phyloP scores from a whole-genome alignment of 805 yeast genomes.

The Teunomyces barrocoloradensis region DNA sequence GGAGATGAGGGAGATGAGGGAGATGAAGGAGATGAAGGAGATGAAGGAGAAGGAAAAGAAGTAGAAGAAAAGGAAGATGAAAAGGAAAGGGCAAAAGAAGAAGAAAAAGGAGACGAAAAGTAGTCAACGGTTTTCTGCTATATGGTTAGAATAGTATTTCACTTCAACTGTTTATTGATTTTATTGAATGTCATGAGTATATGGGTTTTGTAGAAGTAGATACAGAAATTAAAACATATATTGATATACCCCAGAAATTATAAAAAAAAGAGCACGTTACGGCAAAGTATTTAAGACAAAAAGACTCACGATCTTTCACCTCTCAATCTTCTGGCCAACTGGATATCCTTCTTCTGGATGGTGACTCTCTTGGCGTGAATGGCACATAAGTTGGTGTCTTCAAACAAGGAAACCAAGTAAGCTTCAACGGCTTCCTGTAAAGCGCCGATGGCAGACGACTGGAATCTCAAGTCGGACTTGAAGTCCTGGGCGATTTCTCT shows the following conservation, averaged over 20 bases:
- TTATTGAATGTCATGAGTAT: background rate
- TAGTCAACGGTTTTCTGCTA: background rate
- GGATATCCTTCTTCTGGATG: constrained; percentile 48
- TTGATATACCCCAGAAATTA: constrained; percentile 2
- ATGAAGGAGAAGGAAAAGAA: constrained; percentile 2
- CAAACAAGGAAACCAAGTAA: constrained; percentile 45
- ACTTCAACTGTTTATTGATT: background rate
- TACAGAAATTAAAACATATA: constrained; percentile 1
- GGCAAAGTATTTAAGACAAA: background rate
- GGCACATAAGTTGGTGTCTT: constrained; percentile 49
- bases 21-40: background rate
- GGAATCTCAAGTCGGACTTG: constrained; percentile 47
- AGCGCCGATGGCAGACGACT: constrained; percentile 47
- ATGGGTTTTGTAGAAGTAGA: background rate
- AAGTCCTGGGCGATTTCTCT: constrained; percentile 49
- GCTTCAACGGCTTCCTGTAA: constrained; percentile 49
- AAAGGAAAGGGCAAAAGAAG: background rate
- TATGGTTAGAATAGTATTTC: background rate
- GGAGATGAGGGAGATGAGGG: background rate
- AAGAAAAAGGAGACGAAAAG: background rate
- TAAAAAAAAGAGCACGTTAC: constrained; percentile 7
- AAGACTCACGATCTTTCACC: constrained; percentile 42
- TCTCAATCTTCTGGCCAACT: constrained; percentile 49
- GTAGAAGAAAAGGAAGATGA: constrained; percentile 2
- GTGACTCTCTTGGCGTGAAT: constrained; percentile 50